Conservation (phyloP, 495 filamentous ascomycete genomes). For the Penicillium waksmanii region DNA sequence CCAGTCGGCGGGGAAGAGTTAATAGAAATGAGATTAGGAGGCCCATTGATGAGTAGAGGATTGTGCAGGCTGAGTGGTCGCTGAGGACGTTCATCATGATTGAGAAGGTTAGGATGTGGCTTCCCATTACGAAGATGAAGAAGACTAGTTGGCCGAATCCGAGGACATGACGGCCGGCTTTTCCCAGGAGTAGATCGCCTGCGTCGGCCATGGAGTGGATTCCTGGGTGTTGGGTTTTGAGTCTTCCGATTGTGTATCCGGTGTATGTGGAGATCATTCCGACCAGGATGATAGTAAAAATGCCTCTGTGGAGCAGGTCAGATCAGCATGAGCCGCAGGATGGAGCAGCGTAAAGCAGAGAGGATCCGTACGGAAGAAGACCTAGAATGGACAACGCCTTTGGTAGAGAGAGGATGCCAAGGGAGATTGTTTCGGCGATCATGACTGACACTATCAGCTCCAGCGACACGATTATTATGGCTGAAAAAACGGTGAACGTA, state of each 20-base stretch:
- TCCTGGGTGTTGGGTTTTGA: slow-evolving; percentile 65
- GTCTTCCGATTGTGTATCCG: slow-evolving; percentile 68
- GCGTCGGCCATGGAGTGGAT: slow-evolving; percentile 71
- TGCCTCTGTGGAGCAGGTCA: slow-evolving; percentile 26
- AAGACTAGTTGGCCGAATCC: slow-evolving; percentile 62
- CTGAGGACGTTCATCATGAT: slow-evolving; percentile 71
- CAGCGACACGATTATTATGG: not conserved
- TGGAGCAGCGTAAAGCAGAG: slow-evolving; percentile 57
- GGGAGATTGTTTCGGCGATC: slow-evolving; percentile 67
- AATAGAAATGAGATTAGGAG: slow-evolving; percentile 60
- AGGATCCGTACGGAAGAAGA: slow-evolving; percentile 53
- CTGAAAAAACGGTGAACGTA: slow-evolving; percentile 16
- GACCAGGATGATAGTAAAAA: slow-evolving; percentile 60
- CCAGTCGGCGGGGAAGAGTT: slow-evolving; percentile 63
- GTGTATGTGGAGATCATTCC: slow-evolving; percentile 73
- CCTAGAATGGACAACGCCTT: slow-evolving; percentile 59
- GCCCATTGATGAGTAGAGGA: slow-evolving; percentile 64
- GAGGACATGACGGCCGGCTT: slow-evolving; percentile 59
- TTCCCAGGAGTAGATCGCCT: slow-evolving; percentile 61
- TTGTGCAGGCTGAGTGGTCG: slow-evolving; percentile 61
- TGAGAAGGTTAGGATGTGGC: slow-evolving; percentile 70
- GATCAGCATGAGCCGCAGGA: slow-evolving; percentile 27
- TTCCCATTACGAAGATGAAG: slow-evolving; percentile 72
- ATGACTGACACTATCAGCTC: slow-evolving; percentile 43
- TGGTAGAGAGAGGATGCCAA: slow-evolving; percentile 64